Evolutionary conservation across 768 basidiomycete genomes (phyloP).

Genomic region (Lentinula detonsa): DNA sequence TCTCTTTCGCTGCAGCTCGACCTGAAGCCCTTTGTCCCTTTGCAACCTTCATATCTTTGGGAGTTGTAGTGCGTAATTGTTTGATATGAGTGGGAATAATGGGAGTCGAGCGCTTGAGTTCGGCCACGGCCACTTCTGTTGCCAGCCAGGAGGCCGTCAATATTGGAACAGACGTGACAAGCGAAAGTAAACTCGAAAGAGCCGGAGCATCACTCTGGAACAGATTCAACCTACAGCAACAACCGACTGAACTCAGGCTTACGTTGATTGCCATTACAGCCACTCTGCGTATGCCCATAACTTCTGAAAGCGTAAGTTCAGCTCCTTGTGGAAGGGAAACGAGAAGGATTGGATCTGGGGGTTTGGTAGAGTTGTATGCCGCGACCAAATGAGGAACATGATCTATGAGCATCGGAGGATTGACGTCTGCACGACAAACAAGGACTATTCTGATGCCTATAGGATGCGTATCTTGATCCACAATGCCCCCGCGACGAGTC

Average conservation of each 20-base stretch:
- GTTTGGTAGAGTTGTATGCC: conserved; percentile 54
- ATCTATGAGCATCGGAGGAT: conserved; percentile 64
- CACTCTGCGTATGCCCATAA: conserved; percentile 60
- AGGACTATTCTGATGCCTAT: conserved; percentile 43
- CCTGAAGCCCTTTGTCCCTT: conserved; percentile 52
- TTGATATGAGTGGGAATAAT: conserved; percentile 76
- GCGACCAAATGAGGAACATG: conserved; percentile 78
- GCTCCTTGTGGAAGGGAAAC: conserved; percentile 64
- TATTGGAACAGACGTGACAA: conserved; percentile 46
- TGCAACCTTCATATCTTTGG: conserved; percentile 70
- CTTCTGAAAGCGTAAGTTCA: conserved; percentile 52
- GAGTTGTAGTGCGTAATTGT: conserved; percentile 71
- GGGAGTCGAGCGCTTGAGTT: conserved; percentile 10
- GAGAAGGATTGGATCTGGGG: conserved; percentile 39
- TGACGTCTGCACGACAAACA: conserved; percentile 69
- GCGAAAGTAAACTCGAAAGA: conserved; percentile 23
- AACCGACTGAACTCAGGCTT: conserved; percentile 16
- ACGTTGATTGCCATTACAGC: conserved; percentile 68
- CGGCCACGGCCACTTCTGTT: conserved; percentile 14
- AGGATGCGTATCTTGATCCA: conserved; percentile 6
- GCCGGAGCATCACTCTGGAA: conserved; percentile 35
- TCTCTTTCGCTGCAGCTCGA: conserved; percentile 41
- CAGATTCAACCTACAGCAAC: conserved; percentile 13
- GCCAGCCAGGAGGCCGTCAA: conserved; percentile 64
- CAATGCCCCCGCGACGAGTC: conserved; percentile 1